Percentiles rank a stretch among this genome's conserved stretches.
Evolutionary conservation across 2,329 filamentous ascomycete genomes (phyloP).

Genomic region (Didymella arachidicola): DNA sequence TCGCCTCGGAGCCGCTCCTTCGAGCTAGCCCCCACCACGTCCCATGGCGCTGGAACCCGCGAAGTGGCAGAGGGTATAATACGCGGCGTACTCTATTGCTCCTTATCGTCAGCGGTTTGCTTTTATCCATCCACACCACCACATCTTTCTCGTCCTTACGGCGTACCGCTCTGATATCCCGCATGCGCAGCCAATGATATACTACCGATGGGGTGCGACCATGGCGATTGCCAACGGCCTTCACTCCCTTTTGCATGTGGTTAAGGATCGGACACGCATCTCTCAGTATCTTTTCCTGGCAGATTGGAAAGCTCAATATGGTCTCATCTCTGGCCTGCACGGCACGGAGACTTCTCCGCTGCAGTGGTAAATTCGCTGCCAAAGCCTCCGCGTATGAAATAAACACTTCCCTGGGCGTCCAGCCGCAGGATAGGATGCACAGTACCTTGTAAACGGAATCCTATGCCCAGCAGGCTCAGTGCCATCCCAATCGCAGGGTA

Average conservation of each 20-base stretch:
- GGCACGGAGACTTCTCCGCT: conserved; percentile 12
- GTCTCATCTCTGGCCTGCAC: neutral
- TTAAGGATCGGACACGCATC: neutral
- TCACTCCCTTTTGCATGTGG: neutral
- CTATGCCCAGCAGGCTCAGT: conserved; percentile 5
- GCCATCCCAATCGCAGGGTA: neutral
- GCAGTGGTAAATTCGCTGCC: conserved; percentile 5
- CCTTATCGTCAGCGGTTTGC: conserved; percentile 7
- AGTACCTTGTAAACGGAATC: neutral
- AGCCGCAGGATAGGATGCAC: neutral
- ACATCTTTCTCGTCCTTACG: neutral
- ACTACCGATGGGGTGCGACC: neutral
- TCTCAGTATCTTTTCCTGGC: neutral
- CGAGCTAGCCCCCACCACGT: neutral
- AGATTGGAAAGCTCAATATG: conserved; percentile 3
- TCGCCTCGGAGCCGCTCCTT: conserved; percentile 6
- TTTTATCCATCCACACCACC: conserved; percentile 2
- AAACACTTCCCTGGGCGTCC: neutral
- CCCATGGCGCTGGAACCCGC: conserved; percentile 4
- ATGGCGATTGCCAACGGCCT: neutral
- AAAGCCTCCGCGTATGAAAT: neutral
- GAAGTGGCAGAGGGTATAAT: neutral
- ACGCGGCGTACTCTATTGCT: conserved; percentile 2
- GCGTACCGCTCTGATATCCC: neutral
- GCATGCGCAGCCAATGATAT: neutral